Evolutionary conservation across 345 rosid genomes (phyloP), one percentile per base, ranked within the genome.

Genomic region (Linum usitatissimum): DNA sequence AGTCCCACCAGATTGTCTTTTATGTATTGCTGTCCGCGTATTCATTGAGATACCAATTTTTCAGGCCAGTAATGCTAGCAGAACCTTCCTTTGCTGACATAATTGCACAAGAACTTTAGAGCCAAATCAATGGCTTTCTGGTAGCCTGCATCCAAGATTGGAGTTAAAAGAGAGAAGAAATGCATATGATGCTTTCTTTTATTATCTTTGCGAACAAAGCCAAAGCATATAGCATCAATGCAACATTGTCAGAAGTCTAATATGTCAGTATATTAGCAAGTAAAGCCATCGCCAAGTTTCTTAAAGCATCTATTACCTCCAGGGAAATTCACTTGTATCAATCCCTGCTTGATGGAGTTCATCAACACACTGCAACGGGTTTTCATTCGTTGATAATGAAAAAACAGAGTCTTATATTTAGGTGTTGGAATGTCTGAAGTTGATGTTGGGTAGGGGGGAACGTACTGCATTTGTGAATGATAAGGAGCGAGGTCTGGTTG

Each of bases 321-420:
- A 93, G 21, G 99, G 97, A 66, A 93, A 85, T 81, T 93, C 99
- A 69, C 96, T 89, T 1, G 96, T 87, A 77, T 87, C 99, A 67
- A 93, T 93, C 75, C 99, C 99, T 60, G 97, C 88, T 83, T 70
- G 93, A 73, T 93, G 99, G 69, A 90, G 96, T 76, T 90, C 96
- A 59, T 89, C 99, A 54, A 87, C 99, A 57, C 83, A 83, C 68
- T 89, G 96, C 79, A 86, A 79, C 74, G 28, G 28, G 28, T 23
- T 23, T 23, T 1, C 28, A 23, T 23, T 23, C 28, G 28, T 23
- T 23, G 28, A 23, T 23, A 23, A 23, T 23, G 28, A 23, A 23
- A 23, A 23, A 23, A 23, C 28, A 2, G 28, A 23, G 28, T 23
- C 28, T 23, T 23, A 23, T 23, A 23, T 23, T 23, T 23, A 2